A percentile compares a stretch with the other conserved stretches of the same genome.
Evolutionary conservation across 257 asterid species (phyloP).

Genomic region (Solanum piurae): DNA sequence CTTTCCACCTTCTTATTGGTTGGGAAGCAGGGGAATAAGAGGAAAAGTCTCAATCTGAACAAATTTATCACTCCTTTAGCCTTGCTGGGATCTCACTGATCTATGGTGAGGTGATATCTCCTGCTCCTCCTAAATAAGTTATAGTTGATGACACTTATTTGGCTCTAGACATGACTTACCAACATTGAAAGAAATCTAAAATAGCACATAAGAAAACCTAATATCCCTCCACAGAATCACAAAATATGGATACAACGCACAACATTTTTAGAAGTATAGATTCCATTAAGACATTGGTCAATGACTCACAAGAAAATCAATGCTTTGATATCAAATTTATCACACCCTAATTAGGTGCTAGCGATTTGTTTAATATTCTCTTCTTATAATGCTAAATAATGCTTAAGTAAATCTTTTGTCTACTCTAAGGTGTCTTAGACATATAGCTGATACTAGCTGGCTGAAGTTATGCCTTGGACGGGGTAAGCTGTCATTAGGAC

Average conservation of each 20-base stretch:
- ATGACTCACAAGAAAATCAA: background rate
- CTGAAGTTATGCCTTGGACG: background rate
- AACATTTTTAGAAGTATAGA: background rate
- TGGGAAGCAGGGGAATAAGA: background rate
- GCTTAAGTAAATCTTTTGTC: background rate
- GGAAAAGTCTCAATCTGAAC: background rate
- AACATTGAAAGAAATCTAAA: background rate
- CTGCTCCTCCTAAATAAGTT: background rate
- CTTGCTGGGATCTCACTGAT: background rate
- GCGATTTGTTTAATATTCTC: background rate
- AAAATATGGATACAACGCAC: background rate
- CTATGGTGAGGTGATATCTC: background rate
- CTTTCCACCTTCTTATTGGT: background rate
- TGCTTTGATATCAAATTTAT: background rate
- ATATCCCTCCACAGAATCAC: background rate
- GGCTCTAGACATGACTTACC: background rate
- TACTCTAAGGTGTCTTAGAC: background rate
- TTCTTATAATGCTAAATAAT: background rate
- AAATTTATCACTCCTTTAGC: background rate
- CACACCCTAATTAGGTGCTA: background rate
- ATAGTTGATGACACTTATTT: background rate
- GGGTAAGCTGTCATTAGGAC: background rate
- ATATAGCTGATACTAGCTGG: background rate
- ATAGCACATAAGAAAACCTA: background rate
- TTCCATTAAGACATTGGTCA: background rate